These are phyloP conservation scores for Fusarium illudens DNA, from an alignment of 2,329 filamentous ascomycete species.

Conservation along the genomic window DNA sequence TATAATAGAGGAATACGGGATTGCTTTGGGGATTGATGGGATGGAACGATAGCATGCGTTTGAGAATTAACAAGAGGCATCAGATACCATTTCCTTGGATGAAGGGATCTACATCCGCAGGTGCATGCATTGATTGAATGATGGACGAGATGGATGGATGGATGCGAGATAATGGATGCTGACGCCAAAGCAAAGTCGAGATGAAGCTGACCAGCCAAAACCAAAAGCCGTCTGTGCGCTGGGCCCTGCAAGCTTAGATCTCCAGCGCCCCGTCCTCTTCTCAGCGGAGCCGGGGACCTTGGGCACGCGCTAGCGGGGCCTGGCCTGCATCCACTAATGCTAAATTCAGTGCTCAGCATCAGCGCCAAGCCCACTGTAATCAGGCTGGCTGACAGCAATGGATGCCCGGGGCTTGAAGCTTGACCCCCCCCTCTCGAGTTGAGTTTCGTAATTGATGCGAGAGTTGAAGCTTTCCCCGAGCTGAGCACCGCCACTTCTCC, in stretches of 20 bases:
- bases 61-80: no score
- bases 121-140: no score
- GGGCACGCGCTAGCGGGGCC: not conserved
- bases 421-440: not conserved
- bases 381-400: conserved; percentile 2
- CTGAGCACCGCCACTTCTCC: conserved; percentile 31
- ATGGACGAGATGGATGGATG: no score
- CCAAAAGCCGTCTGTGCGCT: no score
- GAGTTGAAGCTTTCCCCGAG: not conserved
- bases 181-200: not conserved
- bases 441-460: not conserved
- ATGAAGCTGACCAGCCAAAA: not conserved
- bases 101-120: no score
- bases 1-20: conserved; percentile 19
- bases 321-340: conserved; percentile 12
- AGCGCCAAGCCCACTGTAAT: conserved; percentile 31
- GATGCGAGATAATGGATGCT: not conserved
- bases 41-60: not conserved
- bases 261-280: not conserved
- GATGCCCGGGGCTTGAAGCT: conserved; percentile 6
- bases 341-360: conserved; percentile 26
- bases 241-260: not conserved
- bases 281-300: not conserved
- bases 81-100: no score
- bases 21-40: not conserved